These are phyloP conservation scores for Sparassis latifolia DNA, from an alignment of 1,284 basidiomycete species.

Conservation along the genomic window DNA sequence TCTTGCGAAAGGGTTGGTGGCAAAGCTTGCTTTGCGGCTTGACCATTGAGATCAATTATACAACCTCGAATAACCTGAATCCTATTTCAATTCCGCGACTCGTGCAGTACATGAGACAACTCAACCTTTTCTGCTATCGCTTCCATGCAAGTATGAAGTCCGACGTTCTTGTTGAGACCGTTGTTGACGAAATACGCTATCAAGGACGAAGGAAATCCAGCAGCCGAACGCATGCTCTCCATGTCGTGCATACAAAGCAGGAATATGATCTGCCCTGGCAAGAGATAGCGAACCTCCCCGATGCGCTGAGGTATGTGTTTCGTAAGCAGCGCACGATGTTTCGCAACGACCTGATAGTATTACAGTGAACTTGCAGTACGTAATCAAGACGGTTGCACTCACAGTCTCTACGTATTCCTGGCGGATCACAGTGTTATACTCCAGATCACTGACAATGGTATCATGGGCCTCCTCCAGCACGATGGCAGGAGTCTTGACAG, in stretches of 20 bases:
- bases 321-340: conserved; percentile 59
- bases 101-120: conserved; percentile 2
- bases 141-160: conserved; percentile 74
- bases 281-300: conserved; percentile 71
- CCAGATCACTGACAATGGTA: conserved; percentile 83
- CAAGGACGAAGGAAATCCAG: conserved; percentile 78
- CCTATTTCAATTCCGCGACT: background rate
- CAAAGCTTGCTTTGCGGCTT: conserved; percentile 76
- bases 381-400: conserved; percentile 17
- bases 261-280: conserved; percentile 84
- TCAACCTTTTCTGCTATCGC: conserved; percentile 81
- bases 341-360: conserved; percentile 49
- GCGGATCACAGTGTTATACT: conserved; percentile 91
- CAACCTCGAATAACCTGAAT: conserved; percentile 69
- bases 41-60: conserved; percentile 60
- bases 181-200: conserved; percentile 89
- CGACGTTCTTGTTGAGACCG: conserved; percentile 69
- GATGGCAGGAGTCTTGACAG: conserved; percentile 82
- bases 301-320: conserved; percentile 67
- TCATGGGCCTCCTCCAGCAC: conserved; percentile 82
- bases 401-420: conserved; percentile 82
- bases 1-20: conserved; percentile 71
- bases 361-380: background rate
- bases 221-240: conserved; percentile 81
- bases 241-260: conserved; percentile 85